Percentiles rank a stretch among this genome's conserved stretches.
These are phyloP conservation scores for Thermomyces lanuginosus DNA, from an alignment of 2,329 filamentous ascomycete species.

Conservation along the genomic window DNA sequence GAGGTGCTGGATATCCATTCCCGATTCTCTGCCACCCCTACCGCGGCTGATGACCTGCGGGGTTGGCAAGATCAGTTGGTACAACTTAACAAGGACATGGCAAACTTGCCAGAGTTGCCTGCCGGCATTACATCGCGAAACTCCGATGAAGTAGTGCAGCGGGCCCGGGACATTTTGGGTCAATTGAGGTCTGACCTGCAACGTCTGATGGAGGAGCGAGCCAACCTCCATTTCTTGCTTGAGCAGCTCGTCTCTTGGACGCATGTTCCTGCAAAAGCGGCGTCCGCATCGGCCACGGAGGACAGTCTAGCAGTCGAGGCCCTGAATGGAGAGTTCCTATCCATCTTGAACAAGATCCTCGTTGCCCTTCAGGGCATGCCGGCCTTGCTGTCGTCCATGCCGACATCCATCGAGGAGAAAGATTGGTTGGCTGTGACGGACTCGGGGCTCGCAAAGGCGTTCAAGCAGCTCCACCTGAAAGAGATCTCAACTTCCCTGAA, in stretches of 20 bases:
- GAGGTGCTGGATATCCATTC: constrained; percentile 50
- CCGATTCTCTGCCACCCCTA: constrained; percentile 43
- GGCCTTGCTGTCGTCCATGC: constrained; percentile 38
- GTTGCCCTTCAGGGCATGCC: constrained; percentile 62
- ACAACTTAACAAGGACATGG: constrained; percentile 28
- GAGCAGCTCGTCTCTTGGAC: constrained; percentile 53
- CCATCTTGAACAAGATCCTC: constrained; percentile 57
- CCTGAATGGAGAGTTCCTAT: constrained; percentile 45
- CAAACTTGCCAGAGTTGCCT: constrained; percentile 35
- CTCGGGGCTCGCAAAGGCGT: constrained; percentile 35
- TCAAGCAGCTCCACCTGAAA: constrained; percentile 43
- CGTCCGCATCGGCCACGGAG: constrained; percentile 7
- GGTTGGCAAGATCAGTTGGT: constrained; percentile 35
- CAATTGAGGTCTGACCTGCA: constrained; percentile 27
- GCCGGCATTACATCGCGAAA: constrained; percentile 26
- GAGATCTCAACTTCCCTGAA: constrained; percentile 36
- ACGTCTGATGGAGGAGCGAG: constrained; percentile 30
- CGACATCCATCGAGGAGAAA: constrained; percentile 43
- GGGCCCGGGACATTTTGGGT: constrained; percentile 14
- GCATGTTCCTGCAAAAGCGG: constrained; percentile 14
- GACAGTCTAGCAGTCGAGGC: constrained; percentile 18
- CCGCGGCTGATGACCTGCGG: constrained; percentile 32
- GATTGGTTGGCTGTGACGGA: constrained; percentile 47
- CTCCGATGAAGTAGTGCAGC: constrained; percentile 15
- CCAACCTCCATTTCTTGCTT: constrained; percentile 48